Percentiles rank a stretch among this genome's conserved stretches.
phyloP scores from a whole-genome alignment of 2,329 filamentous ascomycete genomes.

The Fusarium pseudonygamai region DNA sequence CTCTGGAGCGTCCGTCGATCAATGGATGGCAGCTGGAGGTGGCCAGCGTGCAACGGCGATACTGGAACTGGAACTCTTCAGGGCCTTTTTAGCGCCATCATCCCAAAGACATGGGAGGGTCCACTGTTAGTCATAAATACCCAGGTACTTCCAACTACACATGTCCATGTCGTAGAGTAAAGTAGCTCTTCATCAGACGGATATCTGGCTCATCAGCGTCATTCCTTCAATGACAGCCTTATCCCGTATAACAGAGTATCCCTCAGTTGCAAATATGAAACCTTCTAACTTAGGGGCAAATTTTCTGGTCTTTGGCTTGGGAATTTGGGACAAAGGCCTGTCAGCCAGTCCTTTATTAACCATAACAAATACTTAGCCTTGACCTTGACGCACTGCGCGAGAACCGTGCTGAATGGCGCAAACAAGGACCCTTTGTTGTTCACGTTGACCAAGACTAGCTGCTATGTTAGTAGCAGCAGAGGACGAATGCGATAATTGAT shows the following conservation, averaged over 20 bases:
- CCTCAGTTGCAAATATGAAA: constrained; percentile 10
- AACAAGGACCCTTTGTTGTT: constrained; percentile 15
- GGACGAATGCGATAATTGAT: constrained; percentile 7
- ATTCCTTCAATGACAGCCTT: not conserved
- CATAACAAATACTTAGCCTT: not conserved
- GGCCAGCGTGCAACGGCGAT: not conserved
- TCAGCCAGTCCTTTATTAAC: not conserved
- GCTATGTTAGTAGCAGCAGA: not conserved
- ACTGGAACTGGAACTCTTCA: not conserved
- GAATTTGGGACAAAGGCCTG: constrained; percentile 5
- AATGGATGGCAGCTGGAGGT: not conserved
- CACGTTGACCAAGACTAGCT: not conserved
- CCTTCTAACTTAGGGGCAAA: constrained; percentile 1
- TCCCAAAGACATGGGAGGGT: not conserved
- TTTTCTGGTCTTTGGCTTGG: not conserved
- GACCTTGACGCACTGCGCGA: not conserved
- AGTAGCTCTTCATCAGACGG: constrained; percentile 12
- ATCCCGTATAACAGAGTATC: constrained; percentile 1
- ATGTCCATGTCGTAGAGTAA: not conserved
- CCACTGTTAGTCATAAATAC: constrained; percentile 25
- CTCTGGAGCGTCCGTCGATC: not conserved
- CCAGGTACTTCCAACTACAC: constrained; percentile 2
- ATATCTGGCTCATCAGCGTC: constrained; percentile 1
- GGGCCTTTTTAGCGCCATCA: constrained; percentile 14
- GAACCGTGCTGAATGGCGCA: constrained; percentile 12